Evolutionary conservation across 345 rosid genomes (phyloP).

Genomic region (Raphanus sativus): DNA sequence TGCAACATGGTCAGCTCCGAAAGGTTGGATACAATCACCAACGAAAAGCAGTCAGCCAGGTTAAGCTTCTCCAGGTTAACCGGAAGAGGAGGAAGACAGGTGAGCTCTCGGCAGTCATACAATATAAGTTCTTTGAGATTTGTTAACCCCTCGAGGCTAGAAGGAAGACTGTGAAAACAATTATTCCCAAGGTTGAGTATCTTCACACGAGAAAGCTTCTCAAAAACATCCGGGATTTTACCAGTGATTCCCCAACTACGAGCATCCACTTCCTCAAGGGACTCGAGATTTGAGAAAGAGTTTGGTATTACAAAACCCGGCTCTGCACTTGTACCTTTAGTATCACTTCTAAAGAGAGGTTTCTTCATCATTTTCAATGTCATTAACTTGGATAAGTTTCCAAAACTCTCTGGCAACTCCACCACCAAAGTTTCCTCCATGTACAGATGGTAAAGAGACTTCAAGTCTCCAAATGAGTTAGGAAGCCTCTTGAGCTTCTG

Average conservation of each 20-base stretch:
- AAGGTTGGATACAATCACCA: neutral
- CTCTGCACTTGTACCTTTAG: neutral
- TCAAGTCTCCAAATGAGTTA: neutral
- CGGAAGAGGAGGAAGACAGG: neutral
- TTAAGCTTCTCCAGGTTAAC: neutral
- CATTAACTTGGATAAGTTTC: neutral
- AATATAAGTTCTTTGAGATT: neutral
- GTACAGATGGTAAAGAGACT: neutral
- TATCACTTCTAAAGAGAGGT: neutral
- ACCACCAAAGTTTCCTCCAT: neutral
- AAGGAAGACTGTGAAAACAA: neutral
- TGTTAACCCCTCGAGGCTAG: neutral
- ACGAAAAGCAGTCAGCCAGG: neutral
- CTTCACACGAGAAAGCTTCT: neutral
- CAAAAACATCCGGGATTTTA: neutral
- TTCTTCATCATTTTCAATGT: neutral
- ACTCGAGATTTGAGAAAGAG: neutral
- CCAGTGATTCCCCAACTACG: neutral
- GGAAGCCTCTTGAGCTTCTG: neutral
- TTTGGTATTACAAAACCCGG: neutral
- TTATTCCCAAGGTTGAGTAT: neutral
- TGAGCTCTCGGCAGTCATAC: neutral
- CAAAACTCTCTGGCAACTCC: neutral
- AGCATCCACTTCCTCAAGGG: neutral
- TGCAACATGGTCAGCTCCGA: neutral